Evolutionary conservation across 352 stramenopile genomes (phyloP).

Genomic region (Salisapilia sapeloensis): DNA sequence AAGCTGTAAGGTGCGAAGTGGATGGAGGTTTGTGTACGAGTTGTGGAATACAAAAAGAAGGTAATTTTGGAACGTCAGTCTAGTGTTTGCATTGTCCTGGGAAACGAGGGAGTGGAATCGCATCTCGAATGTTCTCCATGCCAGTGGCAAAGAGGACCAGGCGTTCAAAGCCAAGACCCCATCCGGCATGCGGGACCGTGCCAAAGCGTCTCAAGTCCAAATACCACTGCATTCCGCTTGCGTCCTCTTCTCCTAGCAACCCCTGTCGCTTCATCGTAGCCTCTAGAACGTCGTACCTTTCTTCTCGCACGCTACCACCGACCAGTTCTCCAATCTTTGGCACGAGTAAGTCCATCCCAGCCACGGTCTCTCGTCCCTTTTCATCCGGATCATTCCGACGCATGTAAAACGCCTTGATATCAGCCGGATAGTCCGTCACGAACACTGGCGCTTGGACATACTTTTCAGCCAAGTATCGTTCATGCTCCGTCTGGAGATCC

Average conservation of each 20-base stretch:
- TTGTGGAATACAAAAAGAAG: not conserved
- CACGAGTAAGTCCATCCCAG: conserved; percentile 95
- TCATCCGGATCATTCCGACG: conserved; percentile 80
- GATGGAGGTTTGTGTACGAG: no score
- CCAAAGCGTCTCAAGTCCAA: conserved; percentile 94
- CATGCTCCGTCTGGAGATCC: conserved; percentile 95
- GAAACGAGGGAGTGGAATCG: conserved; percentile 94
- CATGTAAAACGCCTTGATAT: conserved; percentile 99
- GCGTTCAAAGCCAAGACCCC: conserved; percentile 96
- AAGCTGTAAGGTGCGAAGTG: not conserved
- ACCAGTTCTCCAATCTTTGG: conserved; percentile 94
- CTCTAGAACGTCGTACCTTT: conserved; percentile 85
- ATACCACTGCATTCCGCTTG: conserved; percentile 93
- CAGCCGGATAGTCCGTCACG: conserved; percentile 96
- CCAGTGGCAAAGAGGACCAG: conserved; percentile 95
- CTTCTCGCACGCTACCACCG: conserved; percentile 92
- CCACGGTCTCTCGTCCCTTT: conserved; percentile 85
- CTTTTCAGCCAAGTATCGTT: conserved; percentile 88
- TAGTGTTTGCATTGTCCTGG: conserved; percentile 84
- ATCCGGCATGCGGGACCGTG: conserved; percentile 94
- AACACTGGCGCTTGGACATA: conserved; percentile 79
- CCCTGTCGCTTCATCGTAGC: conserved; percentile 33
- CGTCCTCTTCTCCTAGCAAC: conserved; percentile 32
- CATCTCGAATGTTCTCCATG: conserved; percentile 98
- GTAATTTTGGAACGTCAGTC: not conserved